These are phyloP conservation scores for Cryptomeria japonica DNA, from an alignment of 75 land plant species.

Conservation along the genomic window DNA sequence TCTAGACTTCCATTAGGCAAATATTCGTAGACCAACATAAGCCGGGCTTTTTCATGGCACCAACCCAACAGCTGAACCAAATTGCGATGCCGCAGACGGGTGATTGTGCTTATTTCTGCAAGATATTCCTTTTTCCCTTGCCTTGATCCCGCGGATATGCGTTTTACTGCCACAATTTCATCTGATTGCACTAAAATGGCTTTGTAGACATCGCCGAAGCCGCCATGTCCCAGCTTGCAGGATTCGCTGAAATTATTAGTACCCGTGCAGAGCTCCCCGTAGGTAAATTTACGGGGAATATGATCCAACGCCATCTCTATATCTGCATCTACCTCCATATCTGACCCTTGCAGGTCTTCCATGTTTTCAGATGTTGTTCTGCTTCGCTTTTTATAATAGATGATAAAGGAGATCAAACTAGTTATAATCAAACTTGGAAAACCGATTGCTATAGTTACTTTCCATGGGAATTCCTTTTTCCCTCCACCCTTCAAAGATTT, in stretches of 20 bases:
- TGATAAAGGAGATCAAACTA: too few species aligned
- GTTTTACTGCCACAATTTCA: conserved; percentile 37
- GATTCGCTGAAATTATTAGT: conserved; percentile 19
- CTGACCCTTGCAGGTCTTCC: too few species aligned
- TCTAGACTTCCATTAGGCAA: too few species aligned
- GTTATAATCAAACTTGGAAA: too few species aligned
- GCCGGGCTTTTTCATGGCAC: conserved; percentile 33
- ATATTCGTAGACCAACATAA: conserved; percentile 51
- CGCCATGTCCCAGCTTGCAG: conserved; percentile 42
- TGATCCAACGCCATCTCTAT: too few species aligned
- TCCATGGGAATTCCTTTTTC: too few species aligned
- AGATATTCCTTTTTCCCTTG: conserved; percentile 16
- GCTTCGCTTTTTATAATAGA: too few species aligned
- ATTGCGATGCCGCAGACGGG: conserved; percentile 40
- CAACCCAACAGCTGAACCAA: conserved; percentile 42
- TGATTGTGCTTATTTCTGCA: conserved; percentile 25
- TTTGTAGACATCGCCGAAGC: conserved; percentile 39
- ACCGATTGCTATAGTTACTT: too few species aligned
- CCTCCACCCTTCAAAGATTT: neutral
- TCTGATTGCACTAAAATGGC: conserved; percentile 21
- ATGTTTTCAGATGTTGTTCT: too few species aligned
- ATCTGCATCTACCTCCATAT: too few species aligned
- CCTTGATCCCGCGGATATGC: conserved; percentile 18
- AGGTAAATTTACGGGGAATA: too few species aligned
- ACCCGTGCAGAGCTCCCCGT: too few species aligned